Evolutionary conservation across 495 filamentous ascomycete species (phyloP), one percentile per base, ranked within the genome.

Genomic region (Lichina pygmaea): DNA sequence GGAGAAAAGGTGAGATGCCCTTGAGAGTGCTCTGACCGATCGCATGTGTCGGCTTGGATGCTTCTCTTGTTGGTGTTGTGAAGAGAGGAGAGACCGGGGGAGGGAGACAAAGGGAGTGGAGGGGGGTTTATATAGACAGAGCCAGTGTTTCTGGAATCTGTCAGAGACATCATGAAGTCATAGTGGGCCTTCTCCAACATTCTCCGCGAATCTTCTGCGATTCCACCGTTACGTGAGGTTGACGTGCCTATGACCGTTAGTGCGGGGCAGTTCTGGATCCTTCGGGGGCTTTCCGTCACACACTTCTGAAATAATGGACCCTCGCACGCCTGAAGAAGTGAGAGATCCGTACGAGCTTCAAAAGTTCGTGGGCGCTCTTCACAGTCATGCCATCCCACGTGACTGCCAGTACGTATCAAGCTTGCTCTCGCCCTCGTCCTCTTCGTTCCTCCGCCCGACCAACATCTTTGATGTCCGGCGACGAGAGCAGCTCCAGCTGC

Each of bases 401-500:
- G 24, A 24, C 24, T 4, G 4, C 4, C 24, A 4, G 24, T 24
- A 4, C 4, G 24, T 24, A 1, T 24, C 24, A 24, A 24, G 24
- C 2, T 24, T 24, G 24, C 24, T 24, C 24, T 24, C 24, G 24
- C 4, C 24, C 24, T 24, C 24, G 24, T 24, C 6, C 36, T 15
- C 2, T 11, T 39, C 11, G 36, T 15, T 11, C 13, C 36, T 39
- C 10, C 36, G 13, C 36, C 13, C 34, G 45, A 12, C 59, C 54
- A 49, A 97, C 79, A 58, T 92, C 82, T 54, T 72, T 83, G 55
- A 94, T 81, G 2, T 78, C 80, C 17, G 84, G 75, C 7, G 75
- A 71, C 13, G 77, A 72, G 60, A 91, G 95, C 46, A 76, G 71
- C 44, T 93, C 85, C 24, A 97, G 61, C 59, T 95, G 85, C 44